These are phyloP conservation scores for Gilbertella persicaria DNA, from an alignment of 371 early-diverging fungal species.

Conservation along the genomic window DNA sequence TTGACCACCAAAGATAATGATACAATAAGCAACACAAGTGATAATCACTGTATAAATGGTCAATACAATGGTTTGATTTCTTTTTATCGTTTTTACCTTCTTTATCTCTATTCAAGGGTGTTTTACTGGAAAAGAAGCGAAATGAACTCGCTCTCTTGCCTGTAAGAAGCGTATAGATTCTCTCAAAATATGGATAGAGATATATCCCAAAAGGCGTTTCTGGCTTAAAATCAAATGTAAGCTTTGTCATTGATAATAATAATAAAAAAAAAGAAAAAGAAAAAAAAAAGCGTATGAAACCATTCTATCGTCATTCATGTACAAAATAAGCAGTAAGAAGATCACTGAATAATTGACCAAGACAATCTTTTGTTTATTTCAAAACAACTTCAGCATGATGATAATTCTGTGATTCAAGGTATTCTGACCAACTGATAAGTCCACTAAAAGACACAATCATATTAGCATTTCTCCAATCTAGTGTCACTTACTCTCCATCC, in stretches of 20 bases:
- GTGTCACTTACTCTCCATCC: conserved; percentile 55
- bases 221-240: conserved; percentile 9
- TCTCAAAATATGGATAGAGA: conserved; percentile 45
- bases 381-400: conserved; percentile 33
- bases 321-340: too few relatives aligned
- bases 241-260: conserved; percentile 2
- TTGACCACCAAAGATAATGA: conserved; percentile 68
- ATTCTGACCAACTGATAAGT: conserved; percentile 71
- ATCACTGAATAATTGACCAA: too few relatives aligned
- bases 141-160: conserved; percentile 49
- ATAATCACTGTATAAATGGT: conserved; percentile 35
- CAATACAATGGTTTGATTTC: too few relatives aligned
- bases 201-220: conserved; percentile 56
- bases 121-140: conserved; percentile 57
- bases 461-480: too few relatives aligned
- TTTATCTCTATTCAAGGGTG: conserved; percentile 61
- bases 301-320: too few relatives aligned
- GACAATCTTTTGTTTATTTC: neutral
- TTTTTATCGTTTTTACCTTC: conserved; percentile 15
- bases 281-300: too few relatives aligned
- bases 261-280: neutral
- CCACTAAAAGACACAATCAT: conserved; percentile 45
- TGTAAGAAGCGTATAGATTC: conserved; percentile 35
- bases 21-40: conserved; percentile 55
- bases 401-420: conserved; percentile 62